Conservation (phyloP, 2,329 filamentous ascomycete genomes). For the Cordyceps farinosa region DNA sequence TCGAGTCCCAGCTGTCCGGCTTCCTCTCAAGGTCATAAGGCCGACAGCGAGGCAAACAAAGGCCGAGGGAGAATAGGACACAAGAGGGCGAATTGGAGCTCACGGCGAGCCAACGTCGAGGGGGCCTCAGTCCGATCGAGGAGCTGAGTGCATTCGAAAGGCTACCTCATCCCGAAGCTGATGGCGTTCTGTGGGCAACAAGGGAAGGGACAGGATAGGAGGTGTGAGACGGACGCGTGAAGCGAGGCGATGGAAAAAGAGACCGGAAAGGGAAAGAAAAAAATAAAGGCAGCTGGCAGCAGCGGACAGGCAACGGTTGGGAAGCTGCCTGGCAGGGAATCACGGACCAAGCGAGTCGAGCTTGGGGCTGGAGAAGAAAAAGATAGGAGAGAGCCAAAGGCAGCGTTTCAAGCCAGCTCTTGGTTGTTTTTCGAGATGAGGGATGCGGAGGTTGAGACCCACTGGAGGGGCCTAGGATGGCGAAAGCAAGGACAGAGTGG, state of each 20-base stretch:
- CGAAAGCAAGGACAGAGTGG: background rate
- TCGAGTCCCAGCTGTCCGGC: conserved; percentile 56
- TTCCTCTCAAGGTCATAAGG: conserved; percentile 45
- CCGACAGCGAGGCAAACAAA: conserved; percentile 22
- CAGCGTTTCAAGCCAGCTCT: conserved; percentile 14
- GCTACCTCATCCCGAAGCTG: conserved; percentile 55
- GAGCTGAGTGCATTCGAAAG: conserved; percentile 54
- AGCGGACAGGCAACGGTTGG: background rate
- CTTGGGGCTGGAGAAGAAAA: conserved; percentile 13
- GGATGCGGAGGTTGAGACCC: conserved; percentile 20
- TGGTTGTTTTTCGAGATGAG: conserved; percentile 19
- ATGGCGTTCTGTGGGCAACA: conserved; percentile 14
- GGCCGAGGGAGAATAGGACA: background rate
- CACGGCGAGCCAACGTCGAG: conserved; percentile 17
- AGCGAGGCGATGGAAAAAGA: background rate
- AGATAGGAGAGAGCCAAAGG: conserved; percentile 13
- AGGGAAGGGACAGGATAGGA: conserved; percentile 10
- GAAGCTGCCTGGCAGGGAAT: conserved; percentile 10
- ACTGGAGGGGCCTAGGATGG: conserved; percentile 8
- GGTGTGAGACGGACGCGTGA: background rate
- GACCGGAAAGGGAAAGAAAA: background rate
- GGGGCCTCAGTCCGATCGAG: conserved; percentile 55
- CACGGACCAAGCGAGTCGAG: conserved; percentile 15
- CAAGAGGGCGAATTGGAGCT: conserved; percentile 2
- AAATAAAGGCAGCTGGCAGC: background rate